phyloP scores from a whole-genome alignment of 2,329 filamentous ascomycete species.

The Hypoxylon sp. region DNA sequence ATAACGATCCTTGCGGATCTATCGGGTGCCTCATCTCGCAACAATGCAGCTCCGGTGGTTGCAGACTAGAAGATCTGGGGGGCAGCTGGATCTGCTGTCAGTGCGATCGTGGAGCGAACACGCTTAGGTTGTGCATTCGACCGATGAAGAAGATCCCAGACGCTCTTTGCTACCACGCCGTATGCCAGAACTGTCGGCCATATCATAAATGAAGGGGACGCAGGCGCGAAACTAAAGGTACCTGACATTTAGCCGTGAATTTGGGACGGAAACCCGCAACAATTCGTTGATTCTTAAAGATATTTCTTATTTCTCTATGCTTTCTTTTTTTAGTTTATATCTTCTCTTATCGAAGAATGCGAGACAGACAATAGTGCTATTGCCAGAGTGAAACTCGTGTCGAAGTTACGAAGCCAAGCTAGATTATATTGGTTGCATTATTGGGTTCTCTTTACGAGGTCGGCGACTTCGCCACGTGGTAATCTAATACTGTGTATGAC shows the following conservation, averaged over 20 bases:
- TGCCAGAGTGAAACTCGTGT: constrained; percentile 33
- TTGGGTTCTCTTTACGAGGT: constrained; percentile 36
- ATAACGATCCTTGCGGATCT: constrained; percentile 61
- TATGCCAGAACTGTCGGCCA: constrained; percentile 61
- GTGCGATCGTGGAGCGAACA: constrained; percentile 64
- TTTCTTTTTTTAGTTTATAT: constrained; percentile 1
- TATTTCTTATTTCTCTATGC: neutral
- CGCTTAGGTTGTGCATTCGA: constrained; percentile 62
- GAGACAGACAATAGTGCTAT: constrained; percentile 2
- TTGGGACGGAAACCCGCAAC: neutral
- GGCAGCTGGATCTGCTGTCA: constrained; percentile 66
- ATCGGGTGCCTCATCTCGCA: constrained; percentile 63
- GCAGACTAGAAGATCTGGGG: constrained; percentile 64
- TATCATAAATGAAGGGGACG: constrained; percentile 47
- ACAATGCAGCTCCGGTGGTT: constrained; percentile 64
- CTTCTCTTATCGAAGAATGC: neutral
- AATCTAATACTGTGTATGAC: constrained; percentile 37
- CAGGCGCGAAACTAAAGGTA: neutral
- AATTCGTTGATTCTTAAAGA: neutral
- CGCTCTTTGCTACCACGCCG: constrained; percentile 67
- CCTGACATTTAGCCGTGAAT: neutral
- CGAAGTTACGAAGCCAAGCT: constrained; percentile 28
- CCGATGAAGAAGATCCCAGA: constrained; percentile 63
- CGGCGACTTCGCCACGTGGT: constrained; percentile 46
- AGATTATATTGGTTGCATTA: constrained; percentile 44